These are phyloP conservation scores for Eimeria praecox DNA, from an alignment of 169 alveolate species.

Conservation along the genomic window DNA sequence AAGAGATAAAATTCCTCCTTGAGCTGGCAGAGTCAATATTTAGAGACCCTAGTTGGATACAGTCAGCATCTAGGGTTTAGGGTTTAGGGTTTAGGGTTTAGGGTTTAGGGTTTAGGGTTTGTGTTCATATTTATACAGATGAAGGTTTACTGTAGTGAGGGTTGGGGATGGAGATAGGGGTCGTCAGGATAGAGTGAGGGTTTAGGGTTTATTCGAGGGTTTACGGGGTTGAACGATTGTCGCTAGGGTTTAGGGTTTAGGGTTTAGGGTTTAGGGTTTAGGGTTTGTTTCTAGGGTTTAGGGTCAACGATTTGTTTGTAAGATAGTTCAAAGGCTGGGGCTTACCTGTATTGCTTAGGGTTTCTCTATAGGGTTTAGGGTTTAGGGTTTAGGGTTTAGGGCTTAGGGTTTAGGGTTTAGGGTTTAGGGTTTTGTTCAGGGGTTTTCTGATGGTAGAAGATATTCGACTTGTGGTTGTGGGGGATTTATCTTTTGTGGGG, in stretches of 20 bases:
- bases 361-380: no score
- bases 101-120: background rate
- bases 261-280: background rate
- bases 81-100: background rate
- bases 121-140: no score
- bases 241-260: background rate
- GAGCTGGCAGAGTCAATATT: slow-evolving; percentile 80
- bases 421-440: background rate
- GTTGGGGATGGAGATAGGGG: no score
- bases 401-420: no score
- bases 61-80: slow-evolving; percentile 32
- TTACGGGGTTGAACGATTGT: no score
- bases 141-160: no score
- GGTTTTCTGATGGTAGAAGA: slow-evolving; percentile 35
- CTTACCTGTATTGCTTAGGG: no score
- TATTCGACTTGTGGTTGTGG: slow-evolving; percentile 47
- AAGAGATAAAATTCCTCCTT: slow-evolving; percentile 84
- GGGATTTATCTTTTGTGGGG: slow-evolving; percentile 53
- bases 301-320: no score
- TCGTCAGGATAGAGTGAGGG: no score
- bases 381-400: no score
- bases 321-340: no score
- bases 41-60: slow-evolving; percentile 23
- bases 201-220: no score
- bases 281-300: background rate